Percentiles rank a stretch among this genome's conserved stretches.
Evolutionary conservation across 2,329 filamentous ascomycete species (phyloP).

Genomic region (Alternaria infectoria): DNA sequence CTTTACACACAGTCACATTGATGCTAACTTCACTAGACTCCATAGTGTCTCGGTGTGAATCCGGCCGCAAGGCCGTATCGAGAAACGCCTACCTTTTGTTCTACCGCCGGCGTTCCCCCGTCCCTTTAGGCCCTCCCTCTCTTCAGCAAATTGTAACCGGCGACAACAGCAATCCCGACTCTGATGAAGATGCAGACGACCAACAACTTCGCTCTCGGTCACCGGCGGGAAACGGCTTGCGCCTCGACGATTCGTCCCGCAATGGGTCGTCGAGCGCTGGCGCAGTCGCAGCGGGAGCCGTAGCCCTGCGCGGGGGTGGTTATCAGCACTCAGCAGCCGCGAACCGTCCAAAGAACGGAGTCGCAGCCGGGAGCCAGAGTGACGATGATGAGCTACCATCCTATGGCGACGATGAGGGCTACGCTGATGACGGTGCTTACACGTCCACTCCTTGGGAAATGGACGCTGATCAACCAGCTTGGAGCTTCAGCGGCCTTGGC

Average conservation of each 20-base stretch:
- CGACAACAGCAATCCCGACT: conserved; percentile 52
- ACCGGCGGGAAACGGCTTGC: conserved; percentile 80
- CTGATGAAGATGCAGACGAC: conserved; percentile 53
- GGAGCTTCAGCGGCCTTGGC: conserved; percentile 28
- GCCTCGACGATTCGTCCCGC: conserved; percentile 86
- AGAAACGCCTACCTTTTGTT: conserved; percentile 89
- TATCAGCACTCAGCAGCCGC: conserved; percentile 39
- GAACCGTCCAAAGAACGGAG: conserved; percentile 44
- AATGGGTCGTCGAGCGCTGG: conserved; percentile 91
- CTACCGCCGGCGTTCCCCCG: conserved; percentile 82
- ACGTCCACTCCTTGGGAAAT: conserved; percentile 5
- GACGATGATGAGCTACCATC: conserved; percentile 28
- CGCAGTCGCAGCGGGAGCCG: conserved; percentile 72
- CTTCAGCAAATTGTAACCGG: conserved; percentile 74
- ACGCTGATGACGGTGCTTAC: conserved; percentile 10
- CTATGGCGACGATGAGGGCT: conserved; percentile 32
- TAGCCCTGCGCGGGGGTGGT: conserved; percentile 47
- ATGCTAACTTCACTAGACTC: conserved; percentile 65
- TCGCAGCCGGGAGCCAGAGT: conserved; percentile 41
- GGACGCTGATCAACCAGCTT: conserved; percentile 20
- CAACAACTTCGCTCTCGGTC: conserved; percentile 47
- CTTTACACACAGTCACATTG: not conserved
- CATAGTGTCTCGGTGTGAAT: conserved; percentile 67
- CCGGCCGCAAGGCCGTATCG: conserved; percentile 70
- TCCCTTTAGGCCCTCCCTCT: conserved; percentile 78